Conservation (phyloP, 148 eudicot species). For the Rhododendron vialii region DNA sequence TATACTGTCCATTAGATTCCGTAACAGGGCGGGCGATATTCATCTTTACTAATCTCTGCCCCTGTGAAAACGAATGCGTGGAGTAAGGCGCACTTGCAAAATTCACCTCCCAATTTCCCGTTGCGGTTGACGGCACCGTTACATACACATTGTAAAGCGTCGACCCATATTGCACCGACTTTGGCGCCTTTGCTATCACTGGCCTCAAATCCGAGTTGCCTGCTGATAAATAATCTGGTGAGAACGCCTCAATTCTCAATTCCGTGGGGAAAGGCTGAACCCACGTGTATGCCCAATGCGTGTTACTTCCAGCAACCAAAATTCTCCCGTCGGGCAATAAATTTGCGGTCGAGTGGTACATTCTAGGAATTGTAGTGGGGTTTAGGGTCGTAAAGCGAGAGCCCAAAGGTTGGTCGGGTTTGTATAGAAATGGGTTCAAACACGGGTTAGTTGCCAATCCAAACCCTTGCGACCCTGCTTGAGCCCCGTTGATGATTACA, state of each 20-base stretch:
- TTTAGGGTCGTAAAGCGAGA: slow-evolving; percentile 42
- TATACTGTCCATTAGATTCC: too few species aligned
- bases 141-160: too few species aligned
- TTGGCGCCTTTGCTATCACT: too few species aligned
- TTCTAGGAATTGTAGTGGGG: slow-evolving; percentile 44
- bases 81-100: too few species aligned
- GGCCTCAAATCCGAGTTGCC: too few species aligned
- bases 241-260: slow-evolving; percentile 51
- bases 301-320: slow-evolving; percentile 84
- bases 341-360: slow-evolving; percentile 76
- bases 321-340: slow-evolving; percentile 66
- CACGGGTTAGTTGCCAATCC: slow-evolving; percentile 19
- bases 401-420: slow-evolving; percentile 22
- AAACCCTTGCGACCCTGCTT: slow-evolving; percentile 84
- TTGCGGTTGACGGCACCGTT: too few species aligned
- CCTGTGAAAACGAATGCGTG: too few species aligned
- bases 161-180: too few species aligned
- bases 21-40: too few species aligned
- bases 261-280: not conserved
- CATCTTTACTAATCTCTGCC: too few species aligned
- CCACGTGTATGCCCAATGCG: slow-evolving; percentile 62
- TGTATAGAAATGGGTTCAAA: slow-evolving; percentile 53
- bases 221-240: slow-evolving; percentile 48
- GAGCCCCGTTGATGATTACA: slow-evolving; percentile 6
- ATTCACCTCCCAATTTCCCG: too few species aligned